Conservation (phyloP, 2,329 filamentous ascomycete species). For the Trichocomaceae sp. region DNA sequence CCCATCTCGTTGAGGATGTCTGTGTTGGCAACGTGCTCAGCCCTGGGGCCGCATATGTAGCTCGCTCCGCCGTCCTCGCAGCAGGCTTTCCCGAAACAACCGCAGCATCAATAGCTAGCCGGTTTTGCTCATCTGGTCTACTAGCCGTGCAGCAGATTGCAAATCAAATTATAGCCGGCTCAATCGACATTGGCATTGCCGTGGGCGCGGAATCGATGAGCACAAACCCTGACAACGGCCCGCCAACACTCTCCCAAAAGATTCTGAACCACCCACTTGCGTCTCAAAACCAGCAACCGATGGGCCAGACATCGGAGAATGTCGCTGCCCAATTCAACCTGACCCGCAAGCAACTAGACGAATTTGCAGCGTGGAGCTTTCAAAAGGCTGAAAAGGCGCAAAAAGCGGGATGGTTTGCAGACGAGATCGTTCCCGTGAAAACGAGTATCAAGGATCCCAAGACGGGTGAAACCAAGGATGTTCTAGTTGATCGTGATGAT, state of each 20-base stretch:
- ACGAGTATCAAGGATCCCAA: conserved; percentile 83
- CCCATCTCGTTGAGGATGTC: conserved; percentile 79
- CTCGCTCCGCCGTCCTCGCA: conserved; percentile 77
- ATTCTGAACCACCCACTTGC: conserved; percentile 69
- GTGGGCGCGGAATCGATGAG: conserved; percentile 94
- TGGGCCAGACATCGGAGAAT: conserved; percentile 86
- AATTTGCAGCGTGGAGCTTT: conserved; percentile 78
- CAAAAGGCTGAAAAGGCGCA: conserved; percentile 79
- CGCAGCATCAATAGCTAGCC: conserved; percentile 74
- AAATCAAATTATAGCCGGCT: conserved; percentile 79
- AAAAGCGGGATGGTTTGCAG: conserved; percentile 71
- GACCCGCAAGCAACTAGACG: conserved; percentile 64
- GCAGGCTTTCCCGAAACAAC: conserved; percentile 78
- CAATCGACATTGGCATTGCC: conserved; percentile 86
- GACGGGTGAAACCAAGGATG: conserved; percentile 69
- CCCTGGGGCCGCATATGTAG: conserved; percentile 82
- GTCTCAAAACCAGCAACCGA: conserved; percentile 86
- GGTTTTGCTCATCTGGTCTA: conserved; percentile 84
- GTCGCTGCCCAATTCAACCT: conserved; percentile 78
- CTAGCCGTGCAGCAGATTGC: conserved; percentile 87
- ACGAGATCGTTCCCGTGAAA: conserved; percentile 77
- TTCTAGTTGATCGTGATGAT: conserved; percentile 75
- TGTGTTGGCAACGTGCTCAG: conserved; percentile 80
- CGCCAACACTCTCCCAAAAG: conserved; percentile 74
- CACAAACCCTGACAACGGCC: conserved; percentile 71